Conservation (phyloP, 1,139 yeast species). For the Hemisphaericaspora xylofermentans region DNA sequence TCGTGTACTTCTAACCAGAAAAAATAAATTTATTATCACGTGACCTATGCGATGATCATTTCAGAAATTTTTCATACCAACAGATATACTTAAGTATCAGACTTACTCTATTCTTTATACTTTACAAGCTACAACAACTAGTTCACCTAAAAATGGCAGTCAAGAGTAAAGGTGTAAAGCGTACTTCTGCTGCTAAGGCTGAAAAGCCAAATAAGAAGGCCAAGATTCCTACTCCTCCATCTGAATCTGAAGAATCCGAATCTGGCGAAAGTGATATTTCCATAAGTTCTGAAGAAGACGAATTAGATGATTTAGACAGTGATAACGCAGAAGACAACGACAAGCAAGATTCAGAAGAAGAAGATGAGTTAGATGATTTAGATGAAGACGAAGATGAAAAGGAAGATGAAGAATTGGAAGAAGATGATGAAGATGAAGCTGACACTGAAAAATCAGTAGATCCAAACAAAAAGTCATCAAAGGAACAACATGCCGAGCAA, state of each 20-base stretch:
- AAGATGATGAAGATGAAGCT: constrained; percentile 20
- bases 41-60: constrained; percentile 8
- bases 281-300: constrained; percentile 14
- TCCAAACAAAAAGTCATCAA: constrained; percentile 52
- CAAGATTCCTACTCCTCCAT: constrained; percentile 18
- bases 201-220: constrained; percentile 26
- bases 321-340: constrained; percentile 15
- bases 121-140: too few relatives aligned
- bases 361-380: constrained; percentile 12
- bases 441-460: constrained; percentile 24
- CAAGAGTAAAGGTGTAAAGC: constrained; percentile 35
- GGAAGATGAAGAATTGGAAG: constrained; percentile 16
- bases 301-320: constrained; percentile 24
- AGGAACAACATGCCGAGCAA: constrained; percentile 82
- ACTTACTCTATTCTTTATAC: too few relatives aligned
- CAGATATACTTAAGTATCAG: not conserved
- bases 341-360: constrained; percentile 15
- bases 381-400: constrained; percentile 24
- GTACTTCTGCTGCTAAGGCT: constrained; percentile 25
- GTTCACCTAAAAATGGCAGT: constrained; percentile 3
- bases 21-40: constrained; percentile 1
- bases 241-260: constrained; percentile 15
- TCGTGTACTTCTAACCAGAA: not conserved
- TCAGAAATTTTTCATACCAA: not conserved
- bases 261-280: constrained; percentile 8